phyloP scores from a whole-genome alignment of 176 grass and related monocot genomes.

The Themeda triandra region DNA sequence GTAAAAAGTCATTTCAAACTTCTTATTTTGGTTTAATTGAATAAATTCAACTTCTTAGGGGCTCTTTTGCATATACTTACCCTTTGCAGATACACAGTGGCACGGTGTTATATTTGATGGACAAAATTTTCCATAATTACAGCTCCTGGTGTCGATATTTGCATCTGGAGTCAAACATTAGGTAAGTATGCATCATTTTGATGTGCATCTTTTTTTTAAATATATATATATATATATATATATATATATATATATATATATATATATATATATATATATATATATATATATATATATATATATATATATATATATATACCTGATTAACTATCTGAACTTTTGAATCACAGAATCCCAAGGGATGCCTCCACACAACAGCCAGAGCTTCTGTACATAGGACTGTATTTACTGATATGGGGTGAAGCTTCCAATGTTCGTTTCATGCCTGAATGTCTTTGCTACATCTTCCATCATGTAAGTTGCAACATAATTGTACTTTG shows the following conservation, averaged over 20 bases:
- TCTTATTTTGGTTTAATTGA: conserved; percentile 17
- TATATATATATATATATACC: too few relatives aligned
- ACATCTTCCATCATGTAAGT: conserved; percentile 98
- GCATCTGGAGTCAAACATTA: conserved; percentile 50
- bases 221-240: too few relatives aligned
- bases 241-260: too few relatives aligned
- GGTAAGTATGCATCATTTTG: conserved; percentile 36
- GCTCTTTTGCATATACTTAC: neutral
- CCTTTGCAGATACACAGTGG: conserved; percentile 44
- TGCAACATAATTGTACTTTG: neutral
- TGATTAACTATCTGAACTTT: neutral
- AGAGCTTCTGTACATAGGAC: conserved; percentile 83
- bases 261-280: too few relatives aligned
- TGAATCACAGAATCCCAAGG: conserved; percentile 27
- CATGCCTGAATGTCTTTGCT: conserved; percentile 98
- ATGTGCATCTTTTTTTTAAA: neutral
- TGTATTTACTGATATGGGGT: conserved; percentile 98
- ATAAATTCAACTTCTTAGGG: neutral
- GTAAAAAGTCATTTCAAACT: conserved; percentile 28
- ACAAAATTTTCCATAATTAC: conserved; percentile 82
- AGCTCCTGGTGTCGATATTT: conserved; percentile 81
- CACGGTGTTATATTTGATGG: conserved; percentile 45
- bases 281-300: too few relatives aligned
- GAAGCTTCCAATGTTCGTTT: conserved; percentile 97
- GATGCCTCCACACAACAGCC: conserved; percentile 46